Percentiles rank a stretch among this genome's conserved stretches.
Conservation (phyloP, 2,329 filamentous ascomycete genomes). For the Sporothrix pallida region DNA sequence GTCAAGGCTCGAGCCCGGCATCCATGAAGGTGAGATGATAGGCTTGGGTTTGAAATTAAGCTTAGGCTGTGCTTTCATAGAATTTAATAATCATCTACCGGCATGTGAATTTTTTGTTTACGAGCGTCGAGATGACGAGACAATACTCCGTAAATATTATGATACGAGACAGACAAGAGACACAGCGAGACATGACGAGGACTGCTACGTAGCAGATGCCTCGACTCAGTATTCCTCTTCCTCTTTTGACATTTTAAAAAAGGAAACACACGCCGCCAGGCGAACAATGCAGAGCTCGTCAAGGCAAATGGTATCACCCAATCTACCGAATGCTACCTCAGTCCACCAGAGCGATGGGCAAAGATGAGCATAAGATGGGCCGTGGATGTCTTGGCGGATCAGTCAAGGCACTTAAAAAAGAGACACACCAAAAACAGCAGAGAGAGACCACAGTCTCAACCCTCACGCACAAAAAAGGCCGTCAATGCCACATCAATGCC, state of each 20-base stretch:
- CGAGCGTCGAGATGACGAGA: background rate
- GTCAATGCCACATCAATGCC: slow-evolving; percentile 1
- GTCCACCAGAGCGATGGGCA: background rate
- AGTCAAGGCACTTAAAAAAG: background rate
- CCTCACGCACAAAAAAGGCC: background rate
- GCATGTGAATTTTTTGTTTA: background rate
- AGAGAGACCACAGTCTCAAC: no score
- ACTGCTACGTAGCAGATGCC: background rate
- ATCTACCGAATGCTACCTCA: slow-evolving; percentile 29
- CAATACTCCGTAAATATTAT: background rate
- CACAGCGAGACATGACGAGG: background rate
- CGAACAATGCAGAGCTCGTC: background rate
- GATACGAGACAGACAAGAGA: background rate
- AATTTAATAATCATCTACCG: background rate
- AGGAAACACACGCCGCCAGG: background rate
- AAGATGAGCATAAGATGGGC: background rate
- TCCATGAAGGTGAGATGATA: background rate
- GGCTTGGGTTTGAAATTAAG: background rate
- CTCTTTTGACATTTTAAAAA: background rate
- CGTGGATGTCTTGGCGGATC: background rate
- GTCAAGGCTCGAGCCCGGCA: no score
- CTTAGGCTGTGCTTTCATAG: no score
- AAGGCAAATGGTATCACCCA: slow-evolving; percentile 21
- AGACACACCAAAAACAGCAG: no score
- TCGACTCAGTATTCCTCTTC: background rate